A percentile compares a stretch with the other conserved stretches of the same genome.
Conservation (phyloP, 2,329 filamentous ascomycete species). For the Alternaria triticimaculans region DNA sequence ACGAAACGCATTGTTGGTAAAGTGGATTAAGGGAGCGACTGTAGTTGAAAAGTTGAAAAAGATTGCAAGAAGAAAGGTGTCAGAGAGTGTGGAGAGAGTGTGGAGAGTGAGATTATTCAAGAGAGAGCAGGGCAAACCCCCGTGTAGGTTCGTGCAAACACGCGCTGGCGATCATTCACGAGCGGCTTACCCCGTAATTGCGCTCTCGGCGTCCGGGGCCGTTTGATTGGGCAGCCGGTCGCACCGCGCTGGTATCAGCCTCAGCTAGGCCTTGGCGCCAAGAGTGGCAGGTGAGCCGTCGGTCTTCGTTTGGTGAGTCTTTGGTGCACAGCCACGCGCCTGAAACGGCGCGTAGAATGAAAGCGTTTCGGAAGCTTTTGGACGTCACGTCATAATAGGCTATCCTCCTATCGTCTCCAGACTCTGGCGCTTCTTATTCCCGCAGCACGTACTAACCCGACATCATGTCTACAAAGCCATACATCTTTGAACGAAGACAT, state of each 20-base stretch:
- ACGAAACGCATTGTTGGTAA: conserved; percentile 28
- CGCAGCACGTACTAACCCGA: neutral
- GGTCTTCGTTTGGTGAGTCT: neutral
- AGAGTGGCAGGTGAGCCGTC: neutral
- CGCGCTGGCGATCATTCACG: conserved; percentile 14
- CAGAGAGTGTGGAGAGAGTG: neutral
- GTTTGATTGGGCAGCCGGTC: conserved; percentile 6
- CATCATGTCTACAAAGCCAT: neutral
- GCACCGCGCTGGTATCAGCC: neutral
- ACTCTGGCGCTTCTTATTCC: neutral
- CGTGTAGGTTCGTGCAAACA: conserved; percentile 13
- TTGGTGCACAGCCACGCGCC: neutral
- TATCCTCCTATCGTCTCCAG: neutral
- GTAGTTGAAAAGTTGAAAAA: conserved; percentile 6
- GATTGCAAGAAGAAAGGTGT: neutral
- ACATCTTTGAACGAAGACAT: neutral
- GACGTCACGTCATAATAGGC: neutral
- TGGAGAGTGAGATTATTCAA: neutral
- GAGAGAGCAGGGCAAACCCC: neutral
- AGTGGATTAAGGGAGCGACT: conserved; percentile 19
- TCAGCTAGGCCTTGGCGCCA: conserved; percentile 9
- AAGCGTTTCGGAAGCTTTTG: neutral
- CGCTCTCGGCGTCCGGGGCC: neutral
- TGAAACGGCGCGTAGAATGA: conserved; percentile 11
- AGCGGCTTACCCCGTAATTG: conserved; percentile 15